Conservation (phyloP, 1,284 basidiomycete genomes). For the Athelia psychrophila region DNA sequence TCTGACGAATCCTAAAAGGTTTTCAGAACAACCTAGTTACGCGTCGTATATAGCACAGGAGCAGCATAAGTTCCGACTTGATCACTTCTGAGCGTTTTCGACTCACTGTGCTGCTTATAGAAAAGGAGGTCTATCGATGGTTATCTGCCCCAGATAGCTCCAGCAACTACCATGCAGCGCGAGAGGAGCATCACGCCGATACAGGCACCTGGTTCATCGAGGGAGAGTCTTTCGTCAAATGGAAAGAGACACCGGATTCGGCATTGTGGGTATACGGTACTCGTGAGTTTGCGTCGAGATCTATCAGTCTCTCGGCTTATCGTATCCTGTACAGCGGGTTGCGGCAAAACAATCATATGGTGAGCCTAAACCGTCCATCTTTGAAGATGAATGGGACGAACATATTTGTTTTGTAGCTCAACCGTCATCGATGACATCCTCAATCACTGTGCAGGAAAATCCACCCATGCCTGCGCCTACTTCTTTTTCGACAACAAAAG, state of each 20-base stretch:
- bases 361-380: not conserved
- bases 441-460: not conserved
- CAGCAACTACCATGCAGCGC: not conserved
- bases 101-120: too few relatives aligned
- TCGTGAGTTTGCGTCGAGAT: not conserved
- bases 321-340: not conserved
- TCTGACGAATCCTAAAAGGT: too few relatives aligned
- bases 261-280: not conserved
- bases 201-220: not conserved
- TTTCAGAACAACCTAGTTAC: too few relatives aligned
- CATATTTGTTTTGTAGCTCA: not conserved
- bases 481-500: not conserved
- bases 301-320: not conserved
- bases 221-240: not conserved
- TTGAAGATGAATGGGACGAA: not conserved
- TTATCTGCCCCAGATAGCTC: not conserved
- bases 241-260: not conserved
- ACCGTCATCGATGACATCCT: not conserved
- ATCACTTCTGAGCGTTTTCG: too few relatives aligned
- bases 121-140: not conserved
- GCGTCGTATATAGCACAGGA: too few relatives aligned
- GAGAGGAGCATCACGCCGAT: not conserved
- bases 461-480: not conserved
- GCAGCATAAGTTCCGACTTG: too few relatives aligned
- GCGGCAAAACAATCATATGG: not conserved